Evolutionary conservation across 2,329 filamentous ascomycete species (phyloP), one percentile per base, ranked within the genome.

Genomic region (Sphaerulina musiva): DNA sequence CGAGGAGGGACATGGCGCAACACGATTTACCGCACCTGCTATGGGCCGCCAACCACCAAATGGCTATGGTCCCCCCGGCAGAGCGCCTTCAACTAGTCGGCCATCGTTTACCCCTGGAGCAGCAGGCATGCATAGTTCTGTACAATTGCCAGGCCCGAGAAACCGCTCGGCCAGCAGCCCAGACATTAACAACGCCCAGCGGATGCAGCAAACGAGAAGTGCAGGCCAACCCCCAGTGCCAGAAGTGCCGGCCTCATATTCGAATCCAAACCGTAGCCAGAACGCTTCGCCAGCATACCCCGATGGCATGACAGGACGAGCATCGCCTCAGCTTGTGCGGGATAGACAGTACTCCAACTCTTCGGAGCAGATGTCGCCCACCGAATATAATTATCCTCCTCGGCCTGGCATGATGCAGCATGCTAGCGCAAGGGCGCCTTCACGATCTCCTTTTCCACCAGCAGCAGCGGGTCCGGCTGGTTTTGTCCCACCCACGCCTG

Each of bases 151-250:
- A 61, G 50, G 70, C 65, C 70, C 84, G 59, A 84, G 89, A 68
- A 84, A 86, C 66, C 81, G 93, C 60, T 95, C 91, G 38, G 95
- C 95, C 66, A 97, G 92, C 73, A 96, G 91, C 59, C 92, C 93
- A 6, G 91, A 97, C 69, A 95, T 95, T 63, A 89, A 95, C 61
- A 84, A 80, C 50, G 78, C 78, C 46, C 76, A 78, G 66, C 78
- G 83, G 59, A 76, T 82, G 77, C 52, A 76, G 75, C 34, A 38
- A 38, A 66, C 77, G 81, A 61, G 78, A 80, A 66, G 70, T 75
- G 74, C 78, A 59, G 80, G 81, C 70, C 77, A 70, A 50, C 64
- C 66, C 7, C 66, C 67, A 8, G 62, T 69, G 5, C 67, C 67
- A 4, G 64, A 67, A 32, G 62, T 69, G 60, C 67, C 67, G 9